phyloP scores from a whole-genome alignment of 2,329 filamentous ascomycete genomes.

The Epichloe aotearoae region DNA sequence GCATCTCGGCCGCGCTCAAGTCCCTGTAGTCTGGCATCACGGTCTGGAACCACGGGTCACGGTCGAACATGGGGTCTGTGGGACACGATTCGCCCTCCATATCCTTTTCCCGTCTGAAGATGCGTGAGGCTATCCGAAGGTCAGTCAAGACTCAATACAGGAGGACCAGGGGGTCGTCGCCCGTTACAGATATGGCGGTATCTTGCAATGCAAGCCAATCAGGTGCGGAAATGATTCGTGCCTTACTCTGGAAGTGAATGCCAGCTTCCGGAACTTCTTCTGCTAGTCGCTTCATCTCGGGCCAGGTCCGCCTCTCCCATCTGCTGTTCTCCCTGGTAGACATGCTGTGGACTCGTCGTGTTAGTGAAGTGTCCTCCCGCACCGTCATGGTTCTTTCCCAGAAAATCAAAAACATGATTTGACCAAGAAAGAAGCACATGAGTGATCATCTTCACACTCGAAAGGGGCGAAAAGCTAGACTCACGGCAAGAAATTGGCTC shows the following conservation, averaged over 20 bases:
- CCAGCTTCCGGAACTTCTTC: slow-evolving; percentile 61
- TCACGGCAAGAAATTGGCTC: slow-evolving; percentile 65
- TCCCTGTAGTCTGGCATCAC: slow-evolving; percentile 58
- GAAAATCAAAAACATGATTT: neutral
- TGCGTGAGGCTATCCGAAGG: slow-evolving; percentile 27
- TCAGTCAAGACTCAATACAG: neutral
- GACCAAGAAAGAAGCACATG: neutral
- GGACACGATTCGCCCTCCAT: slow-evolving; percentile 30
- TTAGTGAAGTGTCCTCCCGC: neutral
- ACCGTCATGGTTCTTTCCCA: neutral
- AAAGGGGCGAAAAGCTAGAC: slow-evolving; percentile 16
- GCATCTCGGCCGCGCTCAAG: slow-evolving; percentile 44
- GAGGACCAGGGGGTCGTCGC: neutral
- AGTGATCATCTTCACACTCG: too few relatives aligned
- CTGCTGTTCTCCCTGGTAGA: slow-evolving; percentile 26
- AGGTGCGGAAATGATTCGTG: neutral
- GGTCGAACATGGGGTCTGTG: slow-evolving; percentile 45
- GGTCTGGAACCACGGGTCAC: slow-evolving; percentile 62
- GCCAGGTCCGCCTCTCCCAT: slow-evolving; percentile 54
- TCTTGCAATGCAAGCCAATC: neutral
- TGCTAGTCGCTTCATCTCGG: slow-evolving; percentile 41
- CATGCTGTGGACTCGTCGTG: slow-evolving; percentile 25
- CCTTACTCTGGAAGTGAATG: slow-evolving; percentile 60
- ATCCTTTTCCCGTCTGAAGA: slow-evolving; percentile 51
- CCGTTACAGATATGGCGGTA: neutral